A percentile compares a stretch with the other conserved stretches of the same genome.
These are phyloP conservation scores for Chlorencoelia australis DNA, from an alignment of 2,329 filamentous ascomycete species.

Conservation along the genomic window DNA sequence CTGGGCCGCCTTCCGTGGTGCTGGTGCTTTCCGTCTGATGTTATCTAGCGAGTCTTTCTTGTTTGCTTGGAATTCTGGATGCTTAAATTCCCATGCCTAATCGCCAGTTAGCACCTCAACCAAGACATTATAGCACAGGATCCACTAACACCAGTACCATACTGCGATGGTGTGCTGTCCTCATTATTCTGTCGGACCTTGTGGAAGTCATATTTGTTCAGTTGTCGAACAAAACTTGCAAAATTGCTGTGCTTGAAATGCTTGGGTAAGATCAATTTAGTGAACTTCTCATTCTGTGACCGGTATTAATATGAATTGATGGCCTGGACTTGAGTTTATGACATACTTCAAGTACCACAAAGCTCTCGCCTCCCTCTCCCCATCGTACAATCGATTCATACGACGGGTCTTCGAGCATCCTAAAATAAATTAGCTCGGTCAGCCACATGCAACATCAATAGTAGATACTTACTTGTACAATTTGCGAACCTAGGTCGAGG, in stretches of 20 bases:
- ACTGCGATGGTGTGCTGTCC: conserved; percentile 71
- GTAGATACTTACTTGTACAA: conserved; percentile 72
- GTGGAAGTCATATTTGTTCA: conserved; percentile 98
- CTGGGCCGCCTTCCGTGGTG: conserved; percentile 64
- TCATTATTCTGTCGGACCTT: conserved; percentile 91
- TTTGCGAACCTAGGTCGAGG: conserved; percentile 69
- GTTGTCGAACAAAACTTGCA: conserved; percentile 87
- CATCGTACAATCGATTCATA: conserved; percentile 90
- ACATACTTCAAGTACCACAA: conserved; percentile 88
- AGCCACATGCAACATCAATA: conserved; percentile 25
- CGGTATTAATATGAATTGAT: conserved; percentile 11
- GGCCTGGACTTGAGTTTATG: neutral
- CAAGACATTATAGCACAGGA: neutral
- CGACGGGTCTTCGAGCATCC: conserved; percentile 92
- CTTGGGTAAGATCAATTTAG: conserved; percentile 90
- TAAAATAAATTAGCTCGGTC: conserved; percentile 31
- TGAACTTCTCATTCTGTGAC: conserved; percentile 88
- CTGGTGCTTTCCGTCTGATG: conserved; percentile 89
- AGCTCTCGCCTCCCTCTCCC: conserved; percentile 90
- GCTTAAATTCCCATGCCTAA: conserved; percentile 92
- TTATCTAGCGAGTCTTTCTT: conserved; percentile 96
- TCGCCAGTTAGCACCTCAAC: conserved; percentile 22
- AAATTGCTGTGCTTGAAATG: conserved; percentile 99
- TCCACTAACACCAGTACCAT: conserved; percentile 61
- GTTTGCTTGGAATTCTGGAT: conserved; percentile 90